These are phyloP conservation scores for Nemania sp. DNA, from an alignment of 2,329 filamentous ascomycete species.

Conservation along the genomic window DNA sequence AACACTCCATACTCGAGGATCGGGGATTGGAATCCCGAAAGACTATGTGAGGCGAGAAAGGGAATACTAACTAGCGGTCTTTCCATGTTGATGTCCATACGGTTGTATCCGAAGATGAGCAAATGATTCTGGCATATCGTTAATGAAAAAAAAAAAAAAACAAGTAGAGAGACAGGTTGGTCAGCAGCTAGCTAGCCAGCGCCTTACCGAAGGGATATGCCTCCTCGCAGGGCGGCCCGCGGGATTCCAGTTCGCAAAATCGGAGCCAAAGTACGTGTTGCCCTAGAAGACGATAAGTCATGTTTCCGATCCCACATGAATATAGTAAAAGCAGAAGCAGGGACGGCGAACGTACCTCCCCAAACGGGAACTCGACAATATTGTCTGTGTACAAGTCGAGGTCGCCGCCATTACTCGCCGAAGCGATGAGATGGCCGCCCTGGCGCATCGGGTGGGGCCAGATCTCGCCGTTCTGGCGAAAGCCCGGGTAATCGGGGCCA, in stretches of 20 bases:
- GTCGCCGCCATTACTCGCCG: slow-evolving; percentile 11
- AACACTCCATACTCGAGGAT: not conserved
- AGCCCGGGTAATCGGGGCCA: not conserved
- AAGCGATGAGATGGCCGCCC: not conserved
- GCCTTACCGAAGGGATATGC: slow-evolving; percentile 17
- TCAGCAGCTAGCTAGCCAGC: not conserved
- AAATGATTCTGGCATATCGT: slow-evolving; percentile 6
- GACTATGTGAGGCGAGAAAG: not conserved
- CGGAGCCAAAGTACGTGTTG: slow-evolving; percentile 10
- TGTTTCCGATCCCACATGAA: not conserved
- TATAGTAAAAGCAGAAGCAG: not conserved
- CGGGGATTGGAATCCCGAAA: not conserved
- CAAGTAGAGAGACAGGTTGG: too few species aligned
- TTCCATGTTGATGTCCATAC: not conserved
- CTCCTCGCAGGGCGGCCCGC: not conserved
- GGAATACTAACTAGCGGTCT: slow-evolving; percentile 7
- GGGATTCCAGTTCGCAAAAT: slow-evolving; percentile 4
- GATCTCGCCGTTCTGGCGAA: slow-evolving; percentile 19
- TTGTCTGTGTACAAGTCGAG: slow-evolving; percentile 10
- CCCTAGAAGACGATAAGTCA: not conserved
- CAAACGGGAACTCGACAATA: slow-evolving; percentile 24
- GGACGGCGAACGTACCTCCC: slow-evolving; percentile 10
- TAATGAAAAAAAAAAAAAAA: not conserved
- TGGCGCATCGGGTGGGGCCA: slow-evolving; percentile 7
- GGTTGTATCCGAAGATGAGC: slow-evolving; percentile 21